Percentiles rank a stretch among this genome's conserved stretches.
These are phyloP conservation scores for Zymoseptoria ardabiliae DNA, from an alignment of 2,329 filamentous ascomycete species.

Conservation along the genomic window DNA sequence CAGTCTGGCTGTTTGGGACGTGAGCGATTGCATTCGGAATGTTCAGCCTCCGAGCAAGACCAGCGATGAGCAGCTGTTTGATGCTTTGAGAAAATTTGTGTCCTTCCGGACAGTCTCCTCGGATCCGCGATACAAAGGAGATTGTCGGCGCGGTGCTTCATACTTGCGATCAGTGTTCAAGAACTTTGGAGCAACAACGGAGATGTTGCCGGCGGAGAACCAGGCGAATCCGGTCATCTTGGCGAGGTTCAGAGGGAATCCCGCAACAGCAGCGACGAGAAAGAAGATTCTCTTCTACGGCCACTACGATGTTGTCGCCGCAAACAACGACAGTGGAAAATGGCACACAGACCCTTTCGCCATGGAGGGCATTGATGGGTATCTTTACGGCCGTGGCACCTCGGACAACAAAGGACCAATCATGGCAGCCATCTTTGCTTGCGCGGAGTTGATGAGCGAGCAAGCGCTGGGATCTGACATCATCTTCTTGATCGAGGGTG, in stretches of 20 bases:
- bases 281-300: constrained; percentile 95
- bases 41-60: constrained; percentile 42
- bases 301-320: constrained; percentile 94
- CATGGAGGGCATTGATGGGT: constrained; percentile 84
- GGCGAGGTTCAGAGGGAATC: constrained; percentile 76
- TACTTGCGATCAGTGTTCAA: constrained; percentile 88
- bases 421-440: constrained; percentile 86
- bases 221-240: constrained; percentile 84
- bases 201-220: constrained; percentile 77
- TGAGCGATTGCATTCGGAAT: constrained; percentile 50
- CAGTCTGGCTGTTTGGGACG: constrained; percentile 80
- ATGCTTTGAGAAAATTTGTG: constrained; percentile 71
- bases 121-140: constrained; percentile 74
- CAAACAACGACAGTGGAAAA: constrained; percentile 71
- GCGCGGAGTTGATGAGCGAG: constrained; percentile 79
- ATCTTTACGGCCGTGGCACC: constrained; percentile 89
- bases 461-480: constrained; percentile 80
- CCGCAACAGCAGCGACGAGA: constrained; percentile 54
- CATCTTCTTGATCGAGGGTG: constrained; percentile 89
- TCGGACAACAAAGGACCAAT: constrained; percentile 97
- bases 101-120: constrained; percentile 89
- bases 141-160: constrained; percentile 86
- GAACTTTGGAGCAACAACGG: constrained; percentile 79
- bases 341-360: constrained; percentile 86
- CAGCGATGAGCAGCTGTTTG: constrained; percentile 56